Base-by-base conservation (phyloP, 2,329 filamentous ascomycete species). In the Aspergillus sp. region DNA sequence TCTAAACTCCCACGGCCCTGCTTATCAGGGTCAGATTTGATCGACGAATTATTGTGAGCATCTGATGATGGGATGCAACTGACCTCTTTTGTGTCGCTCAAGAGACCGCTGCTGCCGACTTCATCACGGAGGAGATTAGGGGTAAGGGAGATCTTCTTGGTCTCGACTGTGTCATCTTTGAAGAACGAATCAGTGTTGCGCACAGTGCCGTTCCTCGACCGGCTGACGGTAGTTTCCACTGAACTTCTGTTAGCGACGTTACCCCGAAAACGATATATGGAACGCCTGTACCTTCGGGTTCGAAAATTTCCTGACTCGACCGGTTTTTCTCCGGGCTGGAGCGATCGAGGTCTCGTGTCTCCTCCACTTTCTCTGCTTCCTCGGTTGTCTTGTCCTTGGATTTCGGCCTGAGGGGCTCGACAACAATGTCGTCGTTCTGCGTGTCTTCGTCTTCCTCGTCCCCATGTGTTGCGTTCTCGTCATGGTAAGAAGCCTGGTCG, bases 121-220 rank as follows among this genome's bases (percentile, higher is more conserved):
- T 96, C 92, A 60, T 97, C 93, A 40, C 93, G 86, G 38, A 97
- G 77, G 49, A 99, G 75, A 61, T 95, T 95, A 1, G 94, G 94
- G 3, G 94, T 99, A 42, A 99, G 82, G 0, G 92, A 95, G 60
- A 99, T 97, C 76, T 97, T 97, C 72, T 95, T 91, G 2, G 94
- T 96, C 72, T 97, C 94, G 35, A 90, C 88, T 30, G 84, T 90
- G 65, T 99, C 93, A 65, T 97, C 94, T 71, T 91, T 95, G 79
- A 96, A 96, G 78, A 97, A 96, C 1, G 93, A 96, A 72, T 97
- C 93, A 4, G 90, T 93, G 67, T 95, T 95, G 58, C 93, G 84
- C 42, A 96, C 82, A 19, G 89, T 93, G 40, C 91, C 91, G 62
- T 95, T 95, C 58, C 87, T 84, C 33, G 90, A 91, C 66, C 87